Evolutionary conservation across 2,329 filamentous ascomycete species (phyloP).

Genomic region (Colletotrichum destructivum): DNA sequence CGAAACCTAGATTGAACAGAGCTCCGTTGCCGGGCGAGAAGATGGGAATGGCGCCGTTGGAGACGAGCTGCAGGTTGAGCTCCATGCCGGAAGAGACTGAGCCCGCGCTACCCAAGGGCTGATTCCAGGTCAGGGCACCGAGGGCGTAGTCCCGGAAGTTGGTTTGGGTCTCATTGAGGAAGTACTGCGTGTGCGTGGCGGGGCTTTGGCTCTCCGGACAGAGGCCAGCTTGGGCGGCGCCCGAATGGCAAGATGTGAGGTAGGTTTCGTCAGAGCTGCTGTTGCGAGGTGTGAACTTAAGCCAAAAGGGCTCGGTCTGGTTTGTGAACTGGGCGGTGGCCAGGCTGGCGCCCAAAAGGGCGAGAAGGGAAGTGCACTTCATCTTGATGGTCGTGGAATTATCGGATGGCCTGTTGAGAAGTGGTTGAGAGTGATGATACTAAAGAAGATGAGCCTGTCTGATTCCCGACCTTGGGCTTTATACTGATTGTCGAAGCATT

Average conservation of each 20-base stretch:
- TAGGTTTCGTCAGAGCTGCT: conserved; percentile 24
- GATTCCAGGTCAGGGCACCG: conserved; percentile 36
- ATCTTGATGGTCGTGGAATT: conserved; percentile 8
- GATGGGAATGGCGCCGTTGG: conserved; percentile 37
- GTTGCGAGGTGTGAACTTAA: conserved; percentile 14
- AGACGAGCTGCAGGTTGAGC: conserved; percentile 28
- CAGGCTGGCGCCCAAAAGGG: conserved; percentile 20
- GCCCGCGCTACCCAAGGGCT: conserved; percentile 29
- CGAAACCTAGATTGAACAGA: conserved; percentile 31
- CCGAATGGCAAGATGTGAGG: conserved; percentile 37
- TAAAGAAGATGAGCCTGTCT: background rate
- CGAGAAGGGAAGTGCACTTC: conserved; percentile 23
- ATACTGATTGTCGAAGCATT: background rate
- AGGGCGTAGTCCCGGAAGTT: conserved; percentile 3
- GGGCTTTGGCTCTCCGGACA: conserved; percentile 23
- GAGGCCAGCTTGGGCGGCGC: conserved; percentile 37
- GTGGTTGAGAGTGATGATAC: background rate
- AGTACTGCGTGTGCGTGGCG: conserved; percentile 18
- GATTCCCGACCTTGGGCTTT: conserved; percentile 1
- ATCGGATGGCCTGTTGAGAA: background rate
- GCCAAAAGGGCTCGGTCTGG: conserved; percentile 33
- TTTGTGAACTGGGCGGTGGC: conserved; percentile 24
- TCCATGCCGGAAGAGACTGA: conserved; percentile 12
- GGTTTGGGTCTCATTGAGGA: conserved; percentile 22
- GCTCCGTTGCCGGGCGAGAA: conserved; percentile 29